phyloP scores from a whole-genome alignment of 2,329 filamentous ascomycete species.

The Xylariaceae sp. region DNA sequence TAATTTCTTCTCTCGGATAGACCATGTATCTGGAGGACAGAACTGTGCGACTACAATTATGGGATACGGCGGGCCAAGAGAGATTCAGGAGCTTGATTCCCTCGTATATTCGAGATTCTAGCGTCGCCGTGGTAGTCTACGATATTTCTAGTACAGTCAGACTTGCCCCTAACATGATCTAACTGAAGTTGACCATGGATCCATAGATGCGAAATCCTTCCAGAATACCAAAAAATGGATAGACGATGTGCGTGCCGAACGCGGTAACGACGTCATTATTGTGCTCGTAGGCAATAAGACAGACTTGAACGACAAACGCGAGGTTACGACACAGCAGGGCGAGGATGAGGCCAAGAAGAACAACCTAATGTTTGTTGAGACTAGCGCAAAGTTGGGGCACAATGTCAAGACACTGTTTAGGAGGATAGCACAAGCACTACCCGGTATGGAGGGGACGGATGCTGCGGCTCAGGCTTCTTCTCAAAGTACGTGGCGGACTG shows the following conservation, averaged over 20 bases:
- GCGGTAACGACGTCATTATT: constrained; percentile 98
- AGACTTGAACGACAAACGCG: constrained; percentile 95
- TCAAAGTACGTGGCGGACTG: constrained; percentile 73
- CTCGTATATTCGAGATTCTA: constrained; percentile 97
- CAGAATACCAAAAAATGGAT: constrained; percentile 99
- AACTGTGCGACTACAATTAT: constrained; percentile 94
- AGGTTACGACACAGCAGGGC: constrained; percentile 94
- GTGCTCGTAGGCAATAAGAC: constrained; percentile 99
- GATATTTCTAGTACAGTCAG: constrained; percentile 80
- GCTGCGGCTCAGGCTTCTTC: constrained; percentile 72
- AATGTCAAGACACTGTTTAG: constrained; percentile 98
- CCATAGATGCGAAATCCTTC: constrained; percentile 86
- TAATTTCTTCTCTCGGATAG: constrained; percentile 49
- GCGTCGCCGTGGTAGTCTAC: constrained; percentile 97
- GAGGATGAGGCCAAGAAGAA: constrained; percentile 99
- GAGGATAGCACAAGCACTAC: constrained; percentile 96
- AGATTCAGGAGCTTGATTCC: constrained; percentile 96
- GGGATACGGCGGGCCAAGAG: constrained; percentile 98
- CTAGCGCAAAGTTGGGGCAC: constrained; percentile 94
- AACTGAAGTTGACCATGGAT: constrained; percentile 22
- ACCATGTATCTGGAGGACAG: constrained; percentile 99
- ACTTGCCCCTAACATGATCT: background rate
- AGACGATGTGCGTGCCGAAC: constrained; percentile 93
- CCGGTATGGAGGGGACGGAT: constrained; percentile 94
- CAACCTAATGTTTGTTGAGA: constrained; percentile 98